Base-by-base conservation (phyloP, 352 stramenopile species). In the Globisporangium okanoganense region DNA sequence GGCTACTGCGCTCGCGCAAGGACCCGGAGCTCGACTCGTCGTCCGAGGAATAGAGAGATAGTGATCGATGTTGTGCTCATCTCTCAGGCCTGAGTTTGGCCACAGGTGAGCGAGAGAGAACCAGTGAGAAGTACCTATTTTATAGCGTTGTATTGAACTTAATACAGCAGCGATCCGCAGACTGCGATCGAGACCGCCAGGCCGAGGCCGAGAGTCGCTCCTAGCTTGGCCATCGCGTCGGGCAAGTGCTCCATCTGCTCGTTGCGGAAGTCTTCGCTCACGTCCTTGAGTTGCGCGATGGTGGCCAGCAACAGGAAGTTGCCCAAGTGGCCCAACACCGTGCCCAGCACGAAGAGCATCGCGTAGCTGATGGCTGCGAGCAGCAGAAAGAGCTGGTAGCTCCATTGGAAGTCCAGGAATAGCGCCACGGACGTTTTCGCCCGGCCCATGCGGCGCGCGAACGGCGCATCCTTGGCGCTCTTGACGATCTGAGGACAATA, bases 381-480 rank as follows among this genome's bases (percentile, higher is more conserved):
- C 56, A 94, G 45, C 25, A 94, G 54, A 40, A 90, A 91, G 3
- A 65, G 58, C 52, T 92, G 80, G 55, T 86, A 94, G 45, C 65
- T 78, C 56, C 63, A 64, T 45, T 91, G 71, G 57, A 77, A 89
- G 36, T 84, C 80, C 29, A 92, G 56, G 16, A 66, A 57, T 24
- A 87, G 58, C 9, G 79, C 77, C 36, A 94, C 61, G 33, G 84
- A 94, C 41, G 71, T 75, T 18, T 67, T 61, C 0, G 61, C 58
- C 2, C 72, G 55, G 18, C 73, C 76, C 61, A 90, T 79, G 27
- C 82, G 78, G n/a, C 71, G 73, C 49, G 72, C 73, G 61, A 92
- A 89, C 27, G 84, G 84, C 31, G 78, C 84, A 56, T 94, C 84
- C n/a, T 70, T 70, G 35, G 79, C 81, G 69, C 82, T 92, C 52